These are phyloP conservation scores for Pouteria glomerata DNA, from an alignment of 148 eudicot species.

Conservation along the genomic window DNA sequence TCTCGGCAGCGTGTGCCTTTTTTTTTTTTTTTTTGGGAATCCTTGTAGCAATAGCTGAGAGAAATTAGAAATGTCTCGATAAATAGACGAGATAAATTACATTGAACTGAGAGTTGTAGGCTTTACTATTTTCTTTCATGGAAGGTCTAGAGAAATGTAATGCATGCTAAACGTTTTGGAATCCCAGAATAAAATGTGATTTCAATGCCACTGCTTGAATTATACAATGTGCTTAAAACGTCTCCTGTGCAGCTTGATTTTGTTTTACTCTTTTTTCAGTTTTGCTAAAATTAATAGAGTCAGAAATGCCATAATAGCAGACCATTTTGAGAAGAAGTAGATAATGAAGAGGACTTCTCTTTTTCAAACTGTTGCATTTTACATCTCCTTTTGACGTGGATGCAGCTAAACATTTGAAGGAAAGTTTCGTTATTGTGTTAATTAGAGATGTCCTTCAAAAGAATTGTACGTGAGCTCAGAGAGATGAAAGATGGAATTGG, in stretches of 20 bases:
- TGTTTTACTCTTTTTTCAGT: not conserved
- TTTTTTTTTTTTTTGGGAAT: not conserved
- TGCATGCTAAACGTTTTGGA: not conserved
- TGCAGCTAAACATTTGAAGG: conserved; percentile 1
- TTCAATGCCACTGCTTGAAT: not conserved
- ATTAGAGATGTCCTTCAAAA: conserved; percentile 65
- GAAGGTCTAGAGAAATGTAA: not conserved
- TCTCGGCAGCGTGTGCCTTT: not conserved
- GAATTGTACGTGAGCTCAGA: conserved; percentile 61
- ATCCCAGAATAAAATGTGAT: not conserved
- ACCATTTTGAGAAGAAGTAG: not conserved
- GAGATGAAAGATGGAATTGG: conserved; percentile 82
- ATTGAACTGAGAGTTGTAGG: not conserved
- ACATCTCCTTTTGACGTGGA: not conserved
- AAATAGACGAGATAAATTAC: not conserved
- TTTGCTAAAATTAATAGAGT: not conserved
- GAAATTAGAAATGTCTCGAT: not conserved
- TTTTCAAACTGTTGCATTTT: not conserved
- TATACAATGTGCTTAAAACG: not conserved
- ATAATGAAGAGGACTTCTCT: not conserved
- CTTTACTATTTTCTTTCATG: not conserved
- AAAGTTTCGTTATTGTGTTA: conserved; percentile 3
- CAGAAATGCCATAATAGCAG: not conserved
- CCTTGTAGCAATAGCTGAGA: not conserved
- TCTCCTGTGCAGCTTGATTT: not conserved